Conservation (phyloP, 345 rosid species). For the Citrus mangshanensis region DNA sequence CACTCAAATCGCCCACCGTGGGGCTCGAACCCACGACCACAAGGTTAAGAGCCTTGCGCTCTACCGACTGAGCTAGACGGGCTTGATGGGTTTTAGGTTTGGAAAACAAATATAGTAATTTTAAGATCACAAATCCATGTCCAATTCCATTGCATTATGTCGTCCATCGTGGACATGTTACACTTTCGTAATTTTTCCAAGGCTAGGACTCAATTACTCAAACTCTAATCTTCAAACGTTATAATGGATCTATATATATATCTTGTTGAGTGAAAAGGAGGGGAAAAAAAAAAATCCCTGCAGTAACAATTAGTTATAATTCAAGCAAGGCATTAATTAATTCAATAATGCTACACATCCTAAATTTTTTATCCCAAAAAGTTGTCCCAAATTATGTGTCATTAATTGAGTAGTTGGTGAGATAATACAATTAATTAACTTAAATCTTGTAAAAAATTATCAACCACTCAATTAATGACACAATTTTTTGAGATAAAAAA, state of each 20-base stretch:
- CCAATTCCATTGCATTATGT: too few relatives aligned
- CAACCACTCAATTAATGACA: too few relatives aligned
- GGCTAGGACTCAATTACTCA: not conserved
- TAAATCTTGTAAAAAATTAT: too few relatives aligned
- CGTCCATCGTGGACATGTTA: not conserved
- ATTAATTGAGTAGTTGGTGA: too few relatives aligned
- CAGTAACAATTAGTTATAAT: not conserved
- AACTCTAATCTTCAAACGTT: not conserved
- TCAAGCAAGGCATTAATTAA: not conserved
- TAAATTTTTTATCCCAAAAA: too few relatives aligned
- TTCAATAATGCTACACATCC: too few relatives aligned
- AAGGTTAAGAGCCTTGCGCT: constrained; percentile 62
- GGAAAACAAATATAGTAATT: too few relatives aligned
- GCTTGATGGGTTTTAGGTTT: not conserved
- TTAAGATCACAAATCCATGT: too few relatives aligned
- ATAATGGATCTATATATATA: not conserved
- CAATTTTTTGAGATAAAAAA: too few relatives aligned
- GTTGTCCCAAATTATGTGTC: too few relatives aligned
- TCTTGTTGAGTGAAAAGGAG: not conserved
- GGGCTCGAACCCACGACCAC: constrained; percentile 60
- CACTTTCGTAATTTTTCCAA: not conserved
- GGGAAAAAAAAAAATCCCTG: not conserved
- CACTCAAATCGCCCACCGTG: constrained; percentile 33
- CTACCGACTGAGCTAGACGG: constrained; percentile 49
- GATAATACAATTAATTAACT: too few relatives aligned